Evolutionary conservation across 192 early-diverging fungal species (phyloP).

Genomic region (Radiomyces spectabilis): DNA sequence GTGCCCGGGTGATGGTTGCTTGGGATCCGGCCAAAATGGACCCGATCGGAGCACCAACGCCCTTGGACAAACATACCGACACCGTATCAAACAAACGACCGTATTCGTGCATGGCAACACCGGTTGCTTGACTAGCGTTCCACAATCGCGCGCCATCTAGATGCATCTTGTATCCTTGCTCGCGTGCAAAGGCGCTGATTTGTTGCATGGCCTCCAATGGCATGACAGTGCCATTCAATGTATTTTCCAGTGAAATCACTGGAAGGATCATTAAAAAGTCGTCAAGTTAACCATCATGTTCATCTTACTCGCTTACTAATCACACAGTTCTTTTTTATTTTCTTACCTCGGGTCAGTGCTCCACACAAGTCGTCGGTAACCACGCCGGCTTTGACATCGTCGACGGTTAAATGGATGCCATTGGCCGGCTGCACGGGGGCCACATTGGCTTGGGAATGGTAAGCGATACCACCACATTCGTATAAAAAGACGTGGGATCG

Average conservation of each 20-base stretch:
- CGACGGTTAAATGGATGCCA: constrained; percentile 55
- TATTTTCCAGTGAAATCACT: constrained; percentile 88
- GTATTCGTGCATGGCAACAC: constrained; percentile 60
- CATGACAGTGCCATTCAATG: constrained; percentile 73
- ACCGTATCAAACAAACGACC: constrained; percentile 74
- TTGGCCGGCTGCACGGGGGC: constrained; percentile 58
- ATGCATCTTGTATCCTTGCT: constrained; percentile 62
- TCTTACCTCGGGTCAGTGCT: constrained; percentile 74
- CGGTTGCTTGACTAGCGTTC: constrained; percentile 75
- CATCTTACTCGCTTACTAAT: no score
- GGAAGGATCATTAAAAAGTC: no score
- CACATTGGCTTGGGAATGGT: constrained; percentile 64
- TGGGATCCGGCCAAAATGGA: constrained; percentile 72
- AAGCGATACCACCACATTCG: constrained; percentile 77
- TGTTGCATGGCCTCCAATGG: constrained; percentile 67
- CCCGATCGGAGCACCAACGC: constrained; percentile 88
- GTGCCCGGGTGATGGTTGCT: constrained; percentile 64
- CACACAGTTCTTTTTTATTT: no score
- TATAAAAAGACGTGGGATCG: constrained; percentile 74
- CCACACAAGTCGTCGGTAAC: constrained; percentile 66
- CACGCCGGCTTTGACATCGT: constrained; percentile 49
- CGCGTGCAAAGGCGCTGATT: constrained; percentile 51
- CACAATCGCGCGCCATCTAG: constrained; percentile 89
- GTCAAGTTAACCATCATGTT: no score
- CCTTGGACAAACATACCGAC: constrained; percentile 85